Evolutionary conservation across 2,329 filamentous ascomycete species (phyloP).

Genomic region (Nigrospora osmanthi): DNA sequence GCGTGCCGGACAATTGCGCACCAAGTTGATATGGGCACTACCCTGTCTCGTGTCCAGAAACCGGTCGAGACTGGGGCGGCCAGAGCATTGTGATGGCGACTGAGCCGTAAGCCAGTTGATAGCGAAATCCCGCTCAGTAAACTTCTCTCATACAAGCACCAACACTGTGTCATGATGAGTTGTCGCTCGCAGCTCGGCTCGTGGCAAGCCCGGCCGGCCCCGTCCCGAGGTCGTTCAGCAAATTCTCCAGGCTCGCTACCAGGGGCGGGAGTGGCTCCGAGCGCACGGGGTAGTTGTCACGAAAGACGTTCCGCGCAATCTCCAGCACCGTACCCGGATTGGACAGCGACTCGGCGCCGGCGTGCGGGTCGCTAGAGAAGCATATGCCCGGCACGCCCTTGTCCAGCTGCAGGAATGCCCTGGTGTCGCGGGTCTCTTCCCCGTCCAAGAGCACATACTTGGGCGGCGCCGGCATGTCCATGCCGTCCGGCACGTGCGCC

Average conservation of each 20-base stretch:
- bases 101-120: no score
- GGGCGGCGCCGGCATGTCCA: slow-evolving; percentile 2
- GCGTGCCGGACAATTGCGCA: no score
- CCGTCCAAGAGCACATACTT: slow-evolving; percentile 14
- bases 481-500: background rate
- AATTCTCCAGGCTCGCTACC: slow-evolving; percentile 17
- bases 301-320: slow-evolving; percentile 12
- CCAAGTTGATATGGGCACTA: no score
- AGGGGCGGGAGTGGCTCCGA: slow-evolving; percentile 20
- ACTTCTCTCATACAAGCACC: no score
- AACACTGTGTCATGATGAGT: slow-evolving; percentile 1
- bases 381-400: slow-evolving; percentile 12
- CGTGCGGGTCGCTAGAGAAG: slow-evolving; percentile 1
- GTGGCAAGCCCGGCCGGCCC: slow-evolving; percentile 6
- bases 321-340: slow-evolving; percentile 13
- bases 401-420: slow-evolving; percentile 15
- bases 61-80: no score
- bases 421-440: slow-evolving; percentile 14
- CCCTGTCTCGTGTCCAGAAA: no score
- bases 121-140: no score
- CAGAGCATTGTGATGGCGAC: no score
- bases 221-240: slow-evolving; percentile 15
- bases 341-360: slow-evolving; percentile 10
- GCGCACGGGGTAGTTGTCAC: slow-evolving; percentile 16
- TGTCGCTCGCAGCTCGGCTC: slow-evolving; percentile 11